A percentile compares a stretch with the other conserved stretches of the same genome.
Evolutionary conservation across 345 rosid species (phyloP).

Genomic region (Eucalyptus caleyi): DNA sequence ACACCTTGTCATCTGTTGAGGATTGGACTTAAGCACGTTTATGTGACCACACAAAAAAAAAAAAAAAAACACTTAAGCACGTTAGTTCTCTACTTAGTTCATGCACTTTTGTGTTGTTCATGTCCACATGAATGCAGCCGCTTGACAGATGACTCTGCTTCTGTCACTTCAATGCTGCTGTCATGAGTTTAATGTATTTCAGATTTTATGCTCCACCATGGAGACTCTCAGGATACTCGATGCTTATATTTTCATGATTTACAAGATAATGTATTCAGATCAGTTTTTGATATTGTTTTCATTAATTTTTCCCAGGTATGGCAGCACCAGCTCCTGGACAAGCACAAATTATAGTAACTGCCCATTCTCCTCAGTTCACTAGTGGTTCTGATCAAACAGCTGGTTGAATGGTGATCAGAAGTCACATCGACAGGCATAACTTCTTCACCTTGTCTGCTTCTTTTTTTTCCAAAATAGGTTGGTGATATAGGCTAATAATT

Average conservation of each 20-base stretch:
- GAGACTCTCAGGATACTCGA: not conserved
- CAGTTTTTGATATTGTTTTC: not conserved
- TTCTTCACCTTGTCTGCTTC: not conserved
- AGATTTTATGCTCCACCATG: not conserved
- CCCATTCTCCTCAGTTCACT: slow-evolving; percentile 61
- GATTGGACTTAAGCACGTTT: not conserved
- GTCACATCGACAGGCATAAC: not conserved
- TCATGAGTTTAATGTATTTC: not conserved
- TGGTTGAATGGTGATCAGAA: slow-evolving; percentile 47
- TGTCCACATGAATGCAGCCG: not conserved
- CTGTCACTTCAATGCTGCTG: not conserved
- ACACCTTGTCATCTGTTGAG: not conserved
- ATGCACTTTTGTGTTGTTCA: not conserved
- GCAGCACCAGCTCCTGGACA: slow-evolving; percentile 54
- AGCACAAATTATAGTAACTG: slow-evolving; percentile 58
- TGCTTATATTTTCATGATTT: not conserved
- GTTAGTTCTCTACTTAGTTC: not conserved
- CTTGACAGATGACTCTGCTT: not conserved
- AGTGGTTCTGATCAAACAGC: slow-evolving; percentile 87
- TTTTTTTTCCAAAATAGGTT: not conserved
- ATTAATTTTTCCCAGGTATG: slow-evolving; percentile 24
- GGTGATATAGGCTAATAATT: not conserved
- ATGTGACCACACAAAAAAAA: too few relatives aligned
- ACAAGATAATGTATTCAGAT: not conserved
- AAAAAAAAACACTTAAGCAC: too few relatives aligned